Percentiles rank a stretch among this genome's conserved stretches.
Evolutionary conservation across 345 rosid species (phyloP).

Genomic region (Citrus unshiu): DNA sequence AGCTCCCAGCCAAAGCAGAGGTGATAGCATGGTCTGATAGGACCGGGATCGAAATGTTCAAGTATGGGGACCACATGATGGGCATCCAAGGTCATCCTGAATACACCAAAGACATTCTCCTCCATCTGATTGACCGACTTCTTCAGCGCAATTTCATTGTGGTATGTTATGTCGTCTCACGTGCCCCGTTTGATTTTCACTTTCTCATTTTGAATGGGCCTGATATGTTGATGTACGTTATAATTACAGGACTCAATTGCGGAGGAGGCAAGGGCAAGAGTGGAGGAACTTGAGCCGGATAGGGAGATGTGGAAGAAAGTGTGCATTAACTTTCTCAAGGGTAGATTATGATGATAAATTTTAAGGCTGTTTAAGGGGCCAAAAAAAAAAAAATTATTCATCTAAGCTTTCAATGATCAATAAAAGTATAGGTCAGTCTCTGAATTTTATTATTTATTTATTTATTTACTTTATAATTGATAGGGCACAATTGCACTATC

Average conservation of each 20-base stretch:
- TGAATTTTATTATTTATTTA: too few species aligned
- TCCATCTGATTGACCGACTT: slow-evolving; percentile 47
- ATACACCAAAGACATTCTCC: slow-evolving; percentile 57
- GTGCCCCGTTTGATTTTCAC: not conserved
- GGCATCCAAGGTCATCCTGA: slow-evolving; percentile 87
- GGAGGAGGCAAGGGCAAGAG: slow-evolving; percentile 35
- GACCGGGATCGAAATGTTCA: slow-evolving; percentile 59
- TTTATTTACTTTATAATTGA: too few species aligned
- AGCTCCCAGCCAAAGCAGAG: slow-evolving; percentile 50
- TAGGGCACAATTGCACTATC: too few species aligned
- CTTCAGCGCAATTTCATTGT: slow-evolving; percentile 24
- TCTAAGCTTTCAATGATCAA: too few species aligned
- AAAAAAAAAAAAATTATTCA: too few species aligned
- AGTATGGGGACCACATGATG: slow-evolving; percentile 59
- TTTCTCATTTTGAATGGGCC: not conserved
- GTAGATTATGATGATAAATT: slow-evolving; percentile 19
- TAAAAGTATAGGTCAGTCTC: too few species aligned
- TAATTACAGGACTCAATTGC: slow-evolving; percentile 38
- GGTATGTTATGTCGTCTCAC: slow-evolving; percentile 14
- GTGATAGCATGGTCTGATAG: slow-evolving; percentile 48
- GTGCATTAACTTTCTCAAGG: slow-evolving; percentile 60
- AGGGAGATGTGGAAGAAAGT: slow-evolving; percentile 49
- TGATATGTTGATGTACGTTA: not conserved
- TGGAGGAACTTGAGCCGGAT: slow-evolving; percentile 45
- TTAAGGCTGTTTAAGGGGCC: too few species aligned